Evolutionary conservation across 139 green algal genomes (phyloP).

Genomic region (Edaphochlamys debaryana): DNA sequence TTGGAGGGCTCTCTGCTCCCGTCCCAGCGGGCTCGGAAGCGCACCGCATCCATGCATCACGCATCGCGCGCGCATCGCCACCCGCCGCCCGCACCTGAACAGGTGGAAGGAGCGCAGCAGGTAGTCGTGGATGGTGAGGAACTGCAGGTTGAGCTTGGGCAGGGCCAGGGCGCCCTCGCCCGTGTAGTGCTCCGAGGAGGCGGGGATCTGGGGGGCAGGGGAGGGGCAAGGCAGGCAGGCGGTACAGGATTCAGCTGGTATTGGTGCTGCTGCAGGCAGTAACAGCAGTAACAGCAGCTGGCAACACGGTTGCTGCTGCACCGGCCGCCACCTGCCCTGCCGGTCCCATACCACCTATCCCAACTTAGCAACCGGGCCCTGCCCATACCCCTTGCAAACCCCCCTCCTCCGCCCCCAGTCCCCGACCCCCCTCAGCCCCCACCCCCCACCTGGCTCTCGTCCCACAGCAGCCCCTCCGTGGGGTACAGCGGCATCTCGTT

Average conservation of each 20-base stretch:
- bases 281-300: neutral
- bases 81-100: conserved; percentile 77
- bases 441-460: conserved; percentile 75
- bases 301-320: no score
- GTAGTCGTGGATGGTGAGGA: conserved; percentile 96
- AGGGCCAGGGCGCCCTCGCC: conserved; percentile 88
- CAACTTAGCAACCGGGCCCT: no score
- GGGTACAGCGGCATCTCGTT: conserved; percentile 97
- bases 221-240: neutral
- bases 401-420: no score
- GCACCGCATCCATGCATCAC: no score
- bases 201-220: conserved; percentile 7
- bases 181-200: conserved; percentile 40
- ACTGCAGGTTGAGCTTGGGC: conserved; percentile 99
- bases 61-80: no score
- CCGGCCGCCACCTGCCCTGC: neutral
- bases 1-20: no score
- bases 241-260: no score
- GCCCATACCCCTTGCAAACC: no score
- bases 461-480: conserved; percentile 94
- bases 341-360: neutral
- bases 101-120: conserved; percentile 98
- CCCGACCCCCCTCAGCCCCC: no score
- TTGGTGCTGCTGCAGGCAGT: neutral
- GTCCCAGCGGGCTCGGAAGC: no score